phyloP scores from a whole-genome alignment of 495 filamentous ascomycete species.

The Hypoxylon intermedium region DNA sequence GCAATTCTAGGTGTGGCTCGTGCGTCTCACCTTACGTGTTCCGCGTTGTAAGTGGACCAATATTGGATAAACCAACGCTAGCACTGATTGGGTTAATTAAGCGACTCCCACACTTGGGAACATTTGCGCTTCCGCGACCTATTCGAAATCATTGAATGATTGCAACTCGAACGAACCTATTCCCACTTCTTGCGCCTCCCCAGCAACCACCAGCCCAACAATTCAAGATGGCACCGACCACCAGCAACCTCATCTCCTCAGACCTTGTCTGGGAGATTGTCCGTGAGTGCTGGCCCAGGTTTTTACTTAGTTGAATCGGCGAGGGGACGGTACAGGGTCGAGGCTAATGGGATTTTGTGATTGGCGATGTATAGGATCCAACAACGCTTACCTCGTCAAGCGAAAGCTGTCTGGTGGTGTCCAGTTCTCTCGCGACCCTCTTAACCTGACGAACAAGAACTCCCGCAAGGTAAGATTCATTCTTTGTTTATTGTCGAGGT shows the following conservation, averaged over 20 bases:
- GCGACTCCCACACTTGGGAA: conserved; percentile 55
- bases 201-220: conserved; percentile 42
- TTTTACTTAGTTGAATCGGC: neutral
- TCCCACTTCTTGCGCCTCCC: conserved; percentile 40
- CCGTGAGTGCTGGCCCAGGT: conserved; percentile 65
- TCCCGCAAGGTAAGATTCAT: conserved; percentile 76
- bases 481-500: too few relatives aligned
- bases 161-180: conserved; percentile 38
- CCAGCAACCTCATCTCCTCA: conserved; percentile 68
- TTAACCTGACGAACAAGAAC: conserved; percentile 90
- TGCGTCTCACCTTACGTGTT: conserved; percentile 29
- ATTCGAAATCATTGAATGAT: conserved; percentile 45
- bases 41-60: conserved; percentile 11
- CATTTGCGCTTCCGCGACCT: conserved; percentile 19
- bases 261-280: conserved; percentile 91
- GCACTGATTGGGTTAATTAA: conserved; percentile 45
- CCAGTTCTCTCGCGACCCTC: conserved; percentile 90
- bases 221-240: conserved; percentile 55
- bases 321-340: neutral
- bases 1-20: conserved; percentile 5
- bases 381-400: conserved; percentile 90
- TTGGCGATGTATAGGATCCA: conserved; percentile 61
- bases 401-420: conserved; percentile 75
- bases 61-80: conserved; percentile 28
- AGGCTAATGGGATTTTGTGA: conserved; percentile 13